Evolutionary conservation across 257 asterid genomes (phyloP).

Genomic region (Echium plantagineum): DNA sequence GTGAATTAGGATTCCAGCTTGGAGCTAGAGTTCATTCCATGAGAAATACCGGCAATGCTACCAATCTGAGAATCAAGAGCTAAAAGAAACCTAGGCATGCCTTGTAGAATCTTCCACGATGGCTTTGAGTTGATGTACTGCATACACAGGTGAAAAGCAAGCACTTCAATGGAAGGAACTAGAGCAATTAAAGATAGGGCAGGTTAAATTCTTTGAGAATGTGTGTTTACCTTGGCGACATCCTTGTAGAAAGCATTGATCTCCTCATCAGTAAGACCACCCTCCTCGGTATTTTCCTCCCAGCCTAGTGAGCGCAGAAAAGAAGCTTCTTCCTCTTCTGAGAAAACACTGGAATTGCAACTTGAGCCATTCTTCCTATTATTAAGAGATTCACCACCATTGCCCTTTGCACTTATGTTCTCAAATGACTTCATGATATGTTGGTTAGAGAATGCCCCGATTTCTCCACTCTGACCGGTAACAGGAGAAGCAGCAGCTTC

Average conservation of each 20-base stretch:
- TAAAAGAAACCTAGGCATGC: constrained; percentile 25
- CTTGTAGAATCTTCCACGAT: constrained; percentile 40
- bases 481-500: constrained; percentile 22
- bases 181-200: background rate
- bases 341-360: constrained; percentile 20
- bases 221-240: constrained; percentile 41
- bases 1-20: constrained; percentile 42
- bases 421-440: constrained; percentile 21
- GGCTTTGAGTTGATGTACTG: constrained; percentile 59
- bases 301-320: constrained; percentile 84
- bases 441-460: constrained; percentile 14
- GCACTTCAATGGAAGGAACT: background rate
- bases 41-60: constrained; percentile 29
- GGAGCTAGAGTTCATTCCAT: constrained; percentile 40
- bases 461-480: constrained; percentile 26
- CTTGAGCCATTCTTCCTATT: constrained; percentile 33
- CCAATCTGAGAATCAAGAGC: constrained; percentile 16
- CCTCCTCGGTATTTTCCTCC: constrained; percentile 88
- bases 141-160: constrained; percentile 8
- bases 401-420: constrained; percentile 19
- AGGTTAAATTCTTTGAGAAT: background rate
- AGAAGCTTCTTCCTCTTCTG: constrained; percentile 93
- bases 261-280: constrained; percentile 91
- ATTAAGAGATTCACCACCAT: constrained; percentile 17
- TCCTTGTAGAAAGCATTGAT: constrained; percentile 56